These are phyloP conservation scores for Sporothrix curviconia DNA, from an alignment of 2,329 filamentous ascomycete species.

Conservation along the genomic window DNA sequence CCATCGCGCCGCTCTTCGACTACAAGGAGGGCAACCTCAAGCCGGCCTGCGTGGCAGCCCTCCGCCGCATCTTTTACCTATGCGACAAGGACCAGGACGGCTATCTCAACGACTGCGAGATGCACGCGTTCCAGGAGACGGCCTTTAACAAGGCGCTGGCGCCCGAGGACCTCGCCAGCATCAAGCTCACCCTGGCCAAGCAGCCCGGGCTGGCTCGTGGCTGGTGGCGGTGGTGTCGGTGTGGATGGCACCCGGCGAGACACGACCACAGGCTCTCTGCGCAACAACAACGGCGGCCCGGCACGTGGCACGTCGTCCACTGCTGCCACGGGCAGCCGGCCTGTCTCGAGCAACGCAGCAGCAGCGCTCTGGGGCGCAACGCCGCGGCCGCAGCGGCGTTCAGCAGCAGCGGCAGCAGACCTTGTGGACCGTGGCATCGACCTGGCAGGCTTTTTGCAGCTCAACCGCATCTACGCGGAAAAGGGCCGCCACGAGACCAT, in stretches of 20 bases:
- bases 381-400: not conserved
- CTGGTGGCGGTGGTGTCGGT: constrained; percentile 57
- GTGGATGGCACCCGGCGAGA: not conserved
- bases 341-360: constrained; percentile 8
- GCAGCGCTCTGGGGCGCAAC: not conserved
- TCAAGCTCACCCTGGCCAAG: constrained; percentile 79
- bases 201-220: constrained; percentile 54
- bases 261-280: not conserved
- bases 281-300: not conserved
- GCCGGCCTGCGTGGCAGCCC: constrained; percentile 76
- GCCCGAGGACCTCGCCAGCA: constrained; percentile 76
- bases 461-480: constrained; percentile 95
- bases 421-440: constrained; percentile 62
- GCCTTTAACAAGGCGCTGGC: constrained; percentile 86
- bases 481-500: constrained; percentile 97
- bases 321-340: constrained; percentile 3
- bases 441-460: constrained; percentile 72
- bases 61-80: constrained; percentile 89
- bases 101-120: constrained; percentile 79
- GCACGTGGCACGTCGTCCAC: constrained; percentile 6
- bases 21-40: constrained; percentile 88
- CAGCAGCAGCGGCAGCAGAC: not conserved
- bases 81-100: constrained; percentile 96
- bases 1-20: constrained; percentile 92
- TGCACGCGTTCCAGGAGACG: constrained; percentile 82